Conservation (phyloP, 2,329 filamentous ascomycete species). For the Curvularia eragrostidis region DNA sequence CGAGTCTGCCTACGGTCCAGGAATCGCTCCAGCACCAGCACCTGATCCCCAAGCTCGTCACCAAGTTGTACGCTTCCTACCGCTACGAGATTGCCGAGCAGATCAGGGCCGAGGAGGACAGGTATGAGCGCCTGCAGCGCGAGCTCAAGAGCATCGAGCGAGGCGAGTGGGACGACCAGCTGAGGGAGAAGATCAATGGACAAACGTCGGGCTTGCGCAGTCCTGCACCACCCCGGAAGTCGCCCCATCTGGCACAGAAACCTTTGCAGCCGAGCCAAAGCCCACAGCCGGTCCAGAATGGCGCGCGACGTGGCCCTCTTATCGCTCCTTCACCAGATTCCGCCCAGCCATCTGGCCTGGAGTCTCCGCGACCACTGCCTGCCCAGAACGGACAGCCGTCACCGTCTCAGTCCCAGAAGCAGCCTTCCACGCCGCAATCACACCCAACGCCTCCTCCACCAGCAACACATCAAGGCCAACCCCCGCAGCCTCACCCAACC, state of each 20-base stretch:
- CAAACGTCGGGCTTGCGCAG: conserved; percentile 32
- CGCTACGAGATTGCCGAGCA: conserved; percentile 71
- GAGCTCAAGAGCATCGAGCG: conserved; percentile 74
- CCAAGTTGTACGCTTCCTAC: conserved; percentile 78
- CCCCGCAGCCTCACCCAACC: conserved; percentile 26
- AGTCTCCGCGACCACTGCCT: conserved; percentile 8
- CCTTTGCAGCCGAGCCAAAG: conserved; percentile 17
- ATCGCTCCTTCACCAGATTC: conserved; percentile 19
- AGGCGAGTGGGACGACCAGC: conserved; percentile 60
- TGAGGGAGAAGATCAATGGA: conserved; percentile 36
- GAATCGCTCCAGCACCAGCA: conserved; percentile 71
- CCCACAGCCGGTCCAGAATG: conserved; percentile 19
- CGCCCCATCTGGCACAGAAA: conserved; percentile 34
- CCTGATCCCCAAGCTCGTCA: conserved; percentile 72
- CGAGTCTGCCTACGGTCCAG: conserved; percentile 67
- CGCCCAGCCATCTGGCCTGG: not conserved
- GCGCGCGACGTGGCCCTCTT: conserved; percentile 14
- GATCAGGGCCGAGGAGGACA: conserved; percentile 76
- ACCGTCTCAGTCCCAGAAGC: conserved; percentile 41
- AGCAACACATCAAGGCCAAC: conserved; percentile 24
- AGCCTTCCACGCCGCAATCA: conserved; percentile 30
- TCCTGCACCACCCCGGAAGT: conserved; percentile 34
- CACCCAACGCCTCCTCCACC: conserved; percentile 24
- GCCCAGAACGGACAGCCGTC: conserved; percentile 27
- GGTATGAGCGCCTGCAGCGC: conserved; percentile 66